A percentile compares a stretch with the other conserved stretches of the same genome.
Evolutionary conservation across 2,329 filamentous ascomycete species (phyloP).

Genomic region (Trichoderma aggressivum): DNA sequence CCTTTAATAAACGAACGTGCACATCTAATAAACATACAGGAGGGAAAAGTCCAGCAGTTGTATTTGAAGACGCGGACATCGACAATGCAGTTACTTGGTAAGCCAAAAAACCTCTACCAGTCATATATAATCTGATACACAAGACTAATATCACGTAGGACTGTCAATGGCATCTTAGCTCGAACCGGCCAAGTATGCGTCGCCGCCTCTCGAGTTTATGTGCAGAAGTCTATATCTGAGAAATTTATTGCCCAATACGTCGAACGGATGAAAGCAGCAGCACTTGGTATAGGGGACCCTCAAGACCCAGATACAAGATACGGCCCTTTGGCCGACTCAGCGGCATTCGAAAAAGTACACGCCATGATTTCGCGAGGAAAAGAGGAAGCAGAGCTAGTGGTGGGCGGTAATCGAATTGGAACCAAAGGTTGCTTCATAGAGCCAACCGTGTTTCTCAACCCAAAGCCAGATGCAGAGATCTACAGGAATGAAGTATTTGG

Average conservation of each 20-base stretch:
- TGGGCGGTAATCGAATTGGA: conserved; percentile 6
- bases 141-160: conserved; percentile 25
- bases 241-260: neutral
- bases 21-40: neutral
- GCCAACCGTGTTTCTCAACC: conserved; percentile 30
- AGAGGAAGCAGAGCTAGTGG: conserved; percentile 35
- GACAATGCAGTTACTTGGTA: neutral
- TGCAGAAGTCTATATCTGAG: conserved; percentile 36
- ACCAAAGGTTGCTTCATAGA: conserved; percentile 27
- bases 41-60: neutral
- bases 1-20: neutral
- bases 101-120: neutral
- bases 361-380: conserved; percentile 43
- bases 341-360: conserved; percentile 46
- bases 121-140: neutral
- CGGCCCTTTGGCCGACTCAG: conserved; percentile 50
- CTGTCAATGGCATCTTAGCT: conserved; percentile 43
- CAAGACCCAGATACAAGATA: conserved; percentile 31
- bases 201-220: conserved; percentile 56
- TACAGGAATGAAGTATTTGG: conserved; percentile 63
- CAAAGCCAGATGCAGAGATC: conserved; percentile 37
- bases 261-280: conserved; percentile 22
- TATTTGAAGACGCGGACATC: conserved; percentile 1
- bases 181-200: conserved; percentile 59
- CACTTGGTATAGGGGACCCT: conserved; percentile 39